phyloP scores from a whole-genome alignment of 352 stramenopile genomes.

The Blastocystis sp. region DNA sequence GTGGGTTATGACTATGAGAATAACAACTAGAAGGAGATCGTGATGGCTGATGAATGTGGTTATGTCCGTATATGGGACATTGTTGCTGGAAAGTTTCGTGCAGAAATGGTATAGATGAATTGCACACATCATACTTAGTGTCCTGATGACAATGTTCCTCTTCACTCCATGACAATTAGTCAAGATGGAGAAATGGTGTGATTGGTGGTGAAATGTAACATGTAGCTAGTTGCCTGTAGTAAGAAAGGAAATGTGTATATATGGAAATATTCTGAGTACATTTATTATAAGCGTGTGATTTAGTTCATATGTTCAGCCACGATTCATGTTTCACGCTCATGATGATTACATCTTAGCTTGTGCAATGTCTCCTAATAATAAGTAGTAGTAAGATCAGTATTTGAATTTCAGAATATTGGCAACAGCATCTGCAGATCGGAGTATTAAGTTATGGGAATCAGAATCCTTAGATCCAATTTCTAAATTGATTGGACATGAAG shows the following conservation, averaged over 20 bases:
- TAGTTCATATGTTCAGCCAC: constrained; percentile 21
- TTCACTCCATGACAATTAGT: constrained; percentile 46
- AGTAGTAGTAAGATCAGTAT: not conserved
- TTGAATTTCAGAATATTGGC: constrained; percentile 24
- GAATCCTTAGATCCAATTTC: constrained; percentile 19
- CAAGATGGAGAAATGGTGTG: constrained; percentile 43
- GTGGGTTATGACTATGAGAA: not conserved
- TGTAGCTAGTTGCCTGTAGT: constrained; percentile 55
- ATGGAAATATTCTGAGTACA: constrained; percentile 57
- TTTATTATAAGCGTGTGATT: too few species aligned
- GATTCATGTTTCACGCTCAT: constrained; percentile 27
- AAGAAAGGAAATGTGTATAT: constrained; percentile 54
- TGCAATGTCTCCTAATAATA: not conserved
- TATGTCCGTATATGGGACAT: constrained; percentile 60
- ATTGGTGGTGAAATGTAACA: not conserved
- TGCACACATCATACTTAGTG: constrained; percentile 1
- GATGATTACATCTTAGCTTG: constrained; percentile 40
- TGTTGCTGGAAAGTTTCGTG: constrained; percentile 13
- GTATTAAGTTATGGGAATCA: constrained; percentile 61
- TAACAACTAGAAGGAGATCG: constrained; percentile 44
- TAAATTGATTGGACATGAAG: constrained; percentile 57
- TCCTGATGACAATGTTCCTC: constrained; percentile 38
- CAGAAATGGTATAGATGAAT: constrained; percentile 22
- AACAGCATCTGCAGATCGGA: constrained; percentile 57
- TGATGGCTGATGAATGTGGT: constrained; percentile 38